Base-by-base conservation (phyloP, 805 yeast genomes). In the Monosporozyma yasuniensis region DNA sequence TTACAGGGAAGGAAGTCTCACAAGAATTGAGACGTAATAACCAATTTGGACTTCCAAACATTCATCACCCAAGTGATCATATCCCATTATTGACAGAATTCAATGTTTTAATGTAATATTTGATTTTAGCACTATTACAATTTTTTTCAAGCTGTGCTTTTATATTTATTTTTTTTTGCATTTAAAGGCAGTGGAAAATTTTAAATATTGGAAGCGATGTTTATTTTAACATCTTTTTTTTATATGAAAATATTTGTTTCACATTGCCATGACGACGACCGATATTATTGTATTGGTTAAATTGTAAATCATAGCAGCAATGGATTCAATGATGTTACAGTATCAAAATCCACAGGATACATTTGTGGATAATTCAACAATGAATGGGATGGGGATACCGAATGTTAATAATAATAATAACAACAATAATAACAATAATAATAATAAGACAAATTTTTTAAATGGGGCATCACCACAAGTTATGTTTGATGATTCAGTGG, bases 31-130 rank as follows among this genome's bases (percentile, higher is more conserved):
- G 47, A 7, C 25, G 25, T 1, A 37, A 49, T 8, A 49, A 57
- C 12, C 62, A 64, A 47, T 52, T 54, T 41, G 78, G 83, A 0
- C 70, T 80, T 46, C 87, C 86, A 0, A 80, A 81, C 53, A 66
- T 61, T 41, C 74, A 74, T 18, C 81, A 77, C 54, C 86, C 87
- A 3, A 80, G 81, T 47, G 83, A 79, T 50, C 77, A 72, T 53
- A 72, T 72, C 8, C 77, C 77, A 11, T 57, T 73, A 25, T 63
- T 70, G 7, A 61, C 70, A 49, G 67, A 72, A 57, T 51, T 74
- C 59, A 54, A 70, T 45, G 52, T 66, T 25, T 39, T 39, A 27
- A 19, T 39, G 42, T 39, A 12, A 25, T n/a, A n/a, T n/a, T n/a
- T n/a, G n/a, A n/a, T n/a, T n/a, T 25, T 25, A 25, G 27, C 27